Percentiles rank a stretch among this genome's conserved stretches.
phyloP scores from a whole-genome alignment of 2,329 filamentous ascomycete genomes.

The Tolypocladium guangdongense region DNA sequence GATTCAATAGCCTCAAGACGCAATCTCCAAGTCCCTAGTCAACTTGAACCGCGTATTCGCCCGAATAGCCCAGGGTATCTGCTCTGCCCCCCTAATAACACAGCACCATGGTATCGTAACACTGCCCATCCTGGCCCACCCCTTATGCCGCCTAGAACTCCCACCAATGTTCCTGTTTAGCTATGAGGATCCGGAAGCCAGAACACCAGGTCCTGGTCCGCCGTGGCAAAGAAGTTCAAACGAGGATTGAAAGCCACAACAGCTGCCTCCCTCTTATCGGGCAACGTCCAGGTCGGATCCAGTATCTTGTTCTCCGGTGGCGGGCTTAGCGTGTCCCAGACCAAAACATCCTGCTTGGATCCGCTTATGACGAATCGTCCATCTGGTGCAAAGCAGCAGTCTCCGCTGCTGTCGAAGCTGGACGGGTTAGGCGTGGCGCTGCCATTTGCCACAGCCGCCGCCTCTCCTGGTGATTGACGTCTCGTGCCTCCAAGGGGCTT shows the following conservation, averaged over 20 bases:
- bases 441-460: constrained; percentile 12
- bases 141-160: not conserved
- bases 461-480: constrained; percentile 43
- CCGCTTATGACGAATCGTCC: constrained; percentile 82
- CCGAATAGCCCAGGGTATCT: not conserved
- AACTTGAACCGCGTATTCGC: not conserved
- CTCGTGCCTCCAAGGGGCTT: constrained; percentile 43
- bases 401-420: constrained; percentile 51
- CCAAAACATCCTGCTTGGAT: constrained; percentile 59
- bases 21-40: not conserved
- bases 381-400: constrained; percentile 83
- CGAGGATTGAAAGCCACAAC: constrained; percentile 82
- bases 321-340: constrained; percentile 70
- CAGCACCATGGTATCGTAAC: not conserved
- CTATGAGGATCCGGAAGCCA: constrained; percentile 60
- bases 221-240: constrained; percentile 84
- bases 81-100: not conserved
- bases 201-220: constrained; percentile 72
- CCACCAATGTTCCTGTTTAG: not conserved
- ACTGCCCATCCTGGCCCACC: not conserved
- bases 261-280: constrained; percentile 57
- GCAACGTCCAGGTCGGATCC: constrained; percentile 51
- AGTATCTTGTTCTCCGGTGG: constrained; percentile 46
- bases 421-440: constrained; percentile 21
- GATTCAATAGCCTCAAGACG: too few relatives aligned